Base-by-base conservation (phyloP, 2,329 filamentous ascomycete species). In the Bipolaris oryzae region DNA sequence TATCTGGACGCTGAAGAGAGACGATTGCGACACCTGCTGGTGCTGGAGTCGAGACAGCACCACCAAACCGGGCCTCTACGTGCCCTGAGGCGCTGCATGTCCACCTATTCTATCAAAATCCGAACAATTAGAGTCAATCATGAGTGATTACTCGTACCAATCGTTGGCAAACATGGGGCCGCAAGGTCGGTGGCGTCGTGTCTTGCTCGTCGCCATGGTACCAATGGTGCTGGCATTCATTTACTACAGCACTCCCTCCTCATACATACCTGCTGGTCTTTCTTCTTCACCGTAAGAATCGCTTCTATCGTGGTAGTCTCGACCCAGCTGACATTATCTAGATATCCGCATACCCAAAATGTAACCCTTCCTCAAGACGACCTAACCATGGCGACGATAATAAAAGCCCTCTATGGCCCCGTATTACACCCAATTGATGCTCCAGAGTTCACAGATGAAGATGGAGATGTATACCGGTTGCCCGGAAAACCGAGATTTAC, bases 381-480 rank as follows among this genome's bases (percentile, higher is more conserved):
- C 57, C 42, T 64, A 1, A 68, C 71, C n/a, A 76, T 76, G 72
- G 51, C 63, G 15, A 70, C 72, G n/a, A 72, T 76, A 49, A 71
- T 76, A 48, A 73, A 74, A 62, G 69, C 71, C 54, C 71, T 76
- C 39, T 76, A 75, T 57, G 63, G 64, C 42, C 73, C 73, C 42
- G 70, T 75, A 38, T 48, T 75, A 16, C 74, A 75, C 52, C 73
- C 73, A 4, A 61, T 76, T 49, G 68, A 69, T 44, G 73, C 73
- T 9, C 58, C 64, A 7, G 75, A 74, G 57, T 76, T 76, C 61
- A 75, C 72, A 52, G 73, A 76, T 58, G 73, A 76, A 43, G 74
- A 76, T 37, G 73, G 74, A 44, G 68, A 72, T 34, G 48, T 69
- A n/a, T 71, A 74, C 60, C 62, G 59, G 47, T 68, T 76, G 39